These are phyloP conservation scores for Ogataea ramenticola DNA, from an alignment of 805 yeast genomes.

Conservation along the genomic window DNA sequence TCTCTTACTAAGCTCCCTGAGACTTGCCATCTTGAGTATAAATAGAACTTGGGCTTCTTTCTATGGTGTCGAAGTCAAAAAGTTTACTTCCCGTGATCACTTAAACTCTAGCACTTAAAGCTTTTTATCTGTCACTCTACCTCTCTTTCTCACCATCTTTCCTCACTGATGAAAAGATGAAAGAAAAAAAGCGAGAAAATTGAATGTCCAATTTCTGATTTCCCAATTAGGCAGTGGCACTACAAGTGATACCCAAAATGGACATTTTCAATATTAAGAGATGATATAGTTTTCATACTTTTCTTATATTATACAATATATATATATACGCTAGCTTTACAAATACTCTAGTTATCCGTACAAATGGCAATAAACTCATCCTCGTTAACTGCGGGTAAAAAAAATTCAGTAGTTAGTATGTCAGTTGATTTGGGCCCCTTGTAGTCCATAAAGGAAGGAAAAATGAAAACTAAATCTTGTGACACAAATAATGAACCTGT, in stretches of 20 bases:
- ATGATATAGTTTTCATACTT: too few species aligned
- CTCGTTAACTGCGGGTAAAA: conserved; percentile 48
- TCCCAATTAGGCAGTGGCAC: background rate
- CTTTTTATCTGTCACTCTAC: too few species aligned
- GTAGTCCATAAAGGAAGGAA: too few species aligned
- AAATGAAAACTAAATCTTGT: too few species aligned
- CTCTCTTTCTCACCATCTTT: background rate
- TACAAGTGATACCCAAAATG: too few species aligned
- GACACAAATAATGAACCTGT: too few species aligned
- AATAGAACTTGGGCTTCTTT: too few species aligned
- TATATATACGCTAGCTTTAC: background rate
- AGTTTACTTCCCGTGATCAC: too few species aligned
- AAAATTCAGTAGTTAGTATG: background rate
- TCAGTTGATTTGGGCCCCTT: too few species aligned
- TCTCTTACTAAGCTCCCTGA: conserved; percentile 20
- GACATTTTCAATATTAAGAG: too few species aligned
- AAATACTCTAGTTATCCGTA: conserved; percentile 44
- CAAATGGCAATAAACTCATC: conserved; percentile 88
- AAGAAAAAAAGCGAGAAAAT: background rate
- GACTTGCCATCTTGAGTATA: conserved; percentile 8
- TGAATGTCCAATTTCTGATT: background rate
- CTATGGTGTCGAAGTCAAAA: too few species aligned
- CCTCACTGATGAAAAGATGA: background rate
- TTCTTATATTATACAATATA: background rate
- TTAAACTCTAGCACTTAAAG: too few species aligned